A percentile compares a stretch with the other conserved stretches of the same genome.
Evolutionary conservation across 805 yeast species (phyloP).

Genomic region (Saccharomyces kudriavzevii): DNA sequence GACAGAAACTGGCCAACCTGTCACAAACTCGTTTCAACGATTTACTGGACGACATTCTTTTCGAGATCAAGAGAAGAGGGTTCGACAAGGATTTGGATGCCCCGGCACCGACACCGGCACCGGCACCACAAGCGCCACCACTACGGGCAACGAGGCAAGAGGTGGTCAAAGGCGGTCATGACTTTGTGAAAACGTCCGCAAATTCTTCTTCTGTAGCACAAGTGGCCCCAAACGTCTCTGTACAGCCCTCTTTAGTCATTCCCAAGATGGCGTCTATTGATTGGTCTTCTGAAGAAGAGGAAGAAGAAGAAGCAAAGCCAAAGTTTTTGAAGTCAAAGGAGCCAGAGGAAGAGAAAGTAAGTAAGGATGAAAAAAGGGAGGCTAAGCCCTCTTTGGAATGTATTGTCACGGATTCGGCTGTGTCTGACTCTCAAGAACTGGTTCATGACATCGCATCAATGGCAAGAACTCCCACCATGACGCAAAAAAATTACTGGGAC

Average conservation of each 20-base stretch:
- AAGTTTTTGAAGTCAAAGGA: background rate
- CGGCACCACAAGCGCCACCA: background rate
- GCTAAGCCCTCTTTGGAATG: background rate
- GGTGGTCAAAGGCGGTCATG: slow-evolving; percentile 1
- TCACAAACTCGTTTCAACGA: slow-evolving; percentile 81
- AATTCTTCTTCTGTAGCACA: slow-evolving; percentile 8
- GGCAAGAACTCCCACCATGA: background rate
- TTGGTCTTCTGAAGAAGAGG: slow-evolving; percentile 82
- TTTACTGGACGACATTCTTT: slow-evolving; percentile 79
- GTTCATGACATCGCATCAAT: background rate
- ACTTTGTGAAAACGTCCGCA: slow-evolving; percentile 1
- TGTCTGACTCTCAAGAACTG: background rate
- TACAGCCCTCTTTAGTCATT: slow-evolving; percentile 62
- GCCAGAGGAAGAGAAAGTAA: background rate
- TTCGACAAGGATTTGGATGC: slow-evolving; percentile 33
- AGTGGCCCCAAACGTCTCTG: slow-evolving; percentile 29
- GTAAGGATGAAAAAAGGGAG: background rate
- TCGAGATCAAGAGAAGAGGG: slow-evolving; percentile 73
- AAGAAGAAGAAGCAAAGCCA: slow-evolving; percentile 4
- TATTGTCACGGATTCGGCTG: background rate
- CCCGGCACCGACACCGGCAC: background rate
- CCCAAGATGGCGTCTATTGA: slow-evolving; percentile 79
- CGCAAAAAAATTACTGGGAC: background rate
- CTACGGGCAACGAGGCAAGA: background rate
- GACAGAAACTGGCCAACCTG: slow-evolving; percentile 80